Conservation (phyloP, 2,329 filamentous ascomycete genomes). For the Tolypocladium guangdongense region DNA sequence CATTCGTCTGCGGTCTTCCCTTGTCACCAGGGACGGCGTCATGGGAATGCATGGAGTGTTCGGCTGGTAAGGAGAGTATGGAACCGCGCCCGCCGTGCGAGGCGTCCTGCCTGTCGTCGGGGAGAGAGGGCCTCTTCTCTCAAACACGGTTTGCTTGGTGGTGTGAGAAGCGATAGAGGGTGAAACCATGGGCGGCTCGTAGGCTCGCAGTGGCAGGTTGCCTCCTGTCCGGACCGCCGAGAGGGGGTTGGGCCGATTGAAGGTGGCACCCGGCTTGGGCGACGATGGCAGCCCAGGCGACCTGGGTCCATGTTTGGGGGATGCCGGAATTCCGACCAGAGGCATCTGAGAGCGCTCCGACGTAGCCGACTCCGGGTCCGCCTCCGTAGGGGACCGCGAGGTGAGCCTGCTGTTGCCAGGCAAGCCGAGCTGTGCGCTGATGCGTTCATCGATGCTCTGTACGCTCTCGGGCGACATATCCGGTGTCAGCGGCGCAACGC, state of each 20-base stretch:
- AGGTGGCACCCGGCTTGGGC: conserved; percentile 39
- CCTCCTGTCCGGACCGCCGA: conserved; percentile 47
- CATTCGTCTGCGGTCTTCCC: conserved; percentile 59
- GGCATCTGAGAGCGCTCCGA: conserved; percentile 40
- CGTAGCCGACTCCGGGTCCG: conserved; percentile 39
- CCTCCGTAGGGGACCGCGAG: conserved; percentile 28
- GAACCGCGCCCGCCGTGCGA: conserved; percentile 48
- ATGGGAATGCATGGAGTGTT: conserved; percentile 66
- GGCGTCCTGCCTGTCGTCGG: conserved; percentile 51
- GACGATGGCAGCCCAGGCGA: conserved; percentile 34
- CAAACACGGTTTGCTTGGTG: conserved; percentile 56
- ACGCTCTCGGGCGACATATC: conserved; percentile 29
- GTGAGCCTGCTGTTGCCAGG: conserved; percentile 23
- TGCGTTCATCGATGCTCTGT: conserved; percentile 44
- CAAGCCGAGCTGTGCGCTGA: conserved; percentile 29
- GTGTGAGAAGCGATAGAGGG: conserved; percentile 34
- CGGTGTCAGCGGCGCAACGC: conserved; percentile 15
- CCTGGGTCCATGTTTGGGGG: conserved; percentile 23
- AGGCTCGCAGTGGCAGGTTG: conserved; percentile 48
- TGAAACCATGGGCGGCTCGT: conserved; percentile 44
- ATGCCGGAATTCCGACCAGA: conserved; percentile 39
- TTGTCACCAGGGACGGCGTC: conserved; percentile 63
- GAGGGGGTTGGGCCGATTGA: conserved; percentile 37
- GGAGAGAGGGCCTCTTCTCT: conserved; percentile 42
- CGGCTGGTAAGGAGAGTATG: conserved; percentile 72